Conservation (phyloP, 345 rosid species). For the Arabis alpina region DNA sequence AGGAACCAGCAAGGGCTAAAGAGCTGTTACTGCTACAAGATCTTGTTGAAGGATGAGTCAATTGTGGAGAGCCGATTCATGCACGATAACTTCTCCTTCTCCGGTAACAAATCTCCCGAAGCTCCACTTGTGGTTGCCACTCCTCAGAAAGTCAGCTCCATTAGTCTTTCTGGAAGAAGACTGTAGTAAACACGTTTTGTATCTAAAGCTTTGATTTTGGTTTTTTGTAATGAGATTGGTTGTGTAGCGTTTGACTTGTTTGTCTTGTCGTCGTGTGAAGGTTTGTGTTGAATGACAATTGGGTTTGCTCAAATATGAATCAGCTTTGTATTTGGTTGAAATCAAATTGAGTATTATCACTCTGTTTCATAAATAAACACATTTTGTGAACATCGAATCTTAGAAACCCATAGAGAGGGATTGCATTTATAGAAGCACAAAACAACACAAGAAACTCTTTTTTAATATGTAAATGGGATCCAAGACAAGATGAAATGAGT, state of each 20-base stretch:
- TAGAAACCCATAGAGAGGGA: no score
- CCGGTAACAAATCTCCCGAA: conserved; percentile 71
- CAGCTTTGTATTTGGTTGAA: no score
- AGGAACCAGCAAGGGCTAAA: conserved; percentile 88
- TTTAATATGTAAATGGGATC: no score
- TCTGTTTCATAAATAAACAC: neutral
- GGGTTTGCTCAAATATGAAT: neutral
- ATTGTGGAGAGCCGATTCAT: conserved; percentile 94
- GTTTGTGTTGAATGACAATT: conserved; percentile 16
- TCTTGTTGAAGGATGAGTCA: conserved; percentile 86
- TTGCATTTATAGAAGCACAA: no score
- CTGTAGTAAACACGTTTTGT: conserved; percentile 28
- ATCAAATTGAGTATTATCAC: no score
- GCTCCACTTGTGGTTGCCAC: conserved; percentile 97
- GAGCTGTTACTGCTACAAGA: conserved; percentile 97
- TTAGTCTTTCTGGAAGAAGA: conserved; percentile 81
- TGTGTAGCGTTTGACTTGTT: conserved; percentile 22
- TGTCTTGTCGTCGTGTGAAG: conserved; percentile 12
- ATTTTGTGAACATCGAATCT: neutral
- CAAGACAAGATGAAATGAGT: no score
- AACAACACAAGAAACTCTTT: no score
- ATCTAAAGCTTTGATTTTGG: neutral
- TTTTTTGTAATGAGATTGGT: conserved; percentile 34
- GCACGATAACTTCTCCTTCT: conserved; percentile 76
- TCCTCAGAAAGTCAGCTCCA: conserved; percentile 91